Conservation (phyloP, 225 moss, liverwort and hornwort genomes). For the Marchantia polymorpha region DNA sequence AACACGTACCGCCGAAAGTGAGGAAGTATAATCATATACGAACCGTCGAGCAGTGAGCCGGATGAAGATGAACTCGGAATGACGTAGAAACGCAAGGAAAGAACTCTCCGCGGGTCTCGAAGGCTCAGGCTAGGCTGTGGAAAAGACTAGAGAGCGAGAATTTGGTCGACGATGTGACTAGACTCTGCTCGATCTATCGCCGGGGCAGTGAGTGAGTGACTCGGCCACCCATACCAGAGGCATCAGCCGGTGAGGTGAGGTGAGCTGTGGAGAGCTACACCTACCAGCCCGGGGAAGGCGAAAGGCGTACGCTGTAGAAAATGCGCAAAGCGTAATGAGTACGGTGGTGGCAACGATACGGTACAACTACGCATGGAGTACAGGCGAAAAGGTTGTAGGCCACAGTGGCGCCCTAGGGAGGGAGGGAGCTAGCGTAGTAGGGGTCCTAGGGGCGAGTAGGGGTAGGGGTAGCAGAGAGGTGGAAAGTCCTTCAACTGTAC, state of each 20-base stretch:
- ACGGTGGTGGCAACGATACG: background rate
- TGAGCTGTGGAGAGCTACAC: background rate
- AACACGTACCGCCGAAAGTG: too few relatives aligned
- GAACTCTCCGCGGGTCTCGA: too few relatives aligned
- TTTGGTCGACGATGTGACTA: background rate
- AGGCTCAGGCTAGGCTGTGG: background rate
- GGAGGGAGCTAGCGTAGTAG: too few relatives aligned
- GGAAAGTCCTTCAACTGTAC: background rate
- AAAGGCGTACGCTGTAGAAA: background rate
- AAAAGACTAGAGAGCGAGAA: background rate
- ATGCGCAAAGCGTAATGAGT: background rate
- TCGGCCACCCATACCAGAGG: background rate
- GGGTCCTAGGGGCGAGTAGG: background rate
- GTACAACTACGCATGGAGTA: background rate
- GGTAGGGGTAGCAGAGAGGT: background rate
- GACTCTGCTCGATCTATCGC: background rate
- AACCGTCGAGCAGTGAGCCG: too few relatives aligned
- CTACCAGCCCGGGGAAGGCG: background rate
- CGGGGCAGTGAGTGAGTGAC: background rate
- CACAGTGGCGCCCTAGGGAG: background rate
- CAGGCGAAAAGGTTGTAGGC: background rate
- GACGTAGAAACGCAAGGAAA: too few relatives aligned
- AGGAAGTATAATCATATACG: too few relatives aligned
- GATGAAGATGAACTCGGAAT: too few relatives aligned
- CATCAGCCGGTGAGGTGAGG: background rate